A percentile compares a stretch with the other conserved stretches of the same genome.
Evolutionary conservation across 179 eudicot genomes (phyloP).

Genomic region (Drosera spatulata): DNA sequence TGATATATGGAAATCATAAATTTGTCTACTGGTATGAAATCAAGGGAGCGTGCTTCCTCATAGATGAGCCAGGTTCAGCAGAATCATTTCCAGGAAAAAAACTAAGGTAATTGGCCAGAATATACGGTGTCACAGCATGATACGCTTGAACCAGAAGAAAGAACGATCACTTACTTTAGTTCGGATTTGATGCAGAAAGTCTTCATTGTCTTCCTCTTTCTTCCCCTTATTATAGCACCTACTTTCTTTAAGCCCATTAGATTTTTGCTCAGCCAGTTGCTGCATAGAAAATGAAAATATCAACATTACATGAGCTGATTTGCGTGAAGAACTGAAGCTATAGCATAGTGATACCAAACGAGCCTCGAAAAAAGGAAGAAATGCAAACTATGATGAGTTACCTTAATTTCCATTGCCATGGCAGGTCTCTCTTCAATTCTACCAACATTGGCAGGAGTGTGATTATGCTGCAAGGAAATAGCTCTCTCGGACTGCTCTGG

Average conservation of each 20-base stretch:
- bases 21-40: no score
- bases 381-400: slow-evolving; percentile 7
- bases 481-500: slow-evolving; percentile 17
- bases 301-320: neutral
- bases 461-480: slow-evolving; percentile 28
- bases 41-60: no score
- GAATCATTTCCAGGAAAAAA: no score
- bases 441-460: slow-evolving; percentile 25
- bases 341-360: neutral
- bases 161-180: slow-evolving; percentile 42
- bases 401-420: slow-evolving; percentile 25
- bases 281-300: neutral
- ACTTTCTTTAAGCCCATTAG: slow-evolving; percentile 23
- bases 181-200: slow-evolving; percentile 74
- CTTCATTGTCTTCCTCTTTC: slow-evolving; percentile 46
- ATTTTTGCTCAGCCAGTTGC: slow-evolving; percentile 29
- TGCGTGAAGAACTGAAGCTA: neutral
- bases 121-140: no score
- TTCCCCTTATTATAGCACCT: slow-evolving; percentile 19
- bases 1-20: no score
- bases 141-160: neutral
- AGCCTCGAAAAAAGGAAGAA: neutral
- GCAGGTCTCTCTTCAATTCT: slow-evolving; percentile 15
- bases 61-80: no score
- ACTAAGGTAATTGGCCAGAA: no score